phyloP scores from a whole-genome alignment of 1,284 basidiomycete species.

The Leccinum subatratum region DNA sequence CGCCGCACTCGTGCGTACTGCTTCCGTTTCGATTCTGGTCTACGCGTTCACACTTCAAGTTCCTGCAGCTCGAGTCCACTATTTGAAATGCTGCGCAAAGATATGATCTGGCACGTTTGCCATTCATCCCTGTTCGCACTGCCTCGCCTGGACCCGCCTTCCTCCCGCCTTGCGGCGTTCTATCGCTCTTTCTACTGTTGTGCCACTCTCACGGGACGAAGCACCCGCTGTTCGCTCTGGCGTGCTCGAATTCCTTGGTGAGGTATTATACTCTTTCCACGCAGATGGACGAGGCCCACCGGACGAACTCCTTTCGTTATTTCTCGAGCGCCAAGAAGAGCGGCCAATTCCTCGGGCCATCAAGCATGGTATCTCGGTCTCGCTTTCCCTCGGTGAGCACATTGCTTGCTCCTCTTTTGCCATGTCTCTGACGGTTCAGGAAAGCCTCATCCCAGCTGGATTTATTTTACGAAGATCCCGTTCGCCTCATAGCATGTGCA shows the following conservation, averaged over 20 bases:
- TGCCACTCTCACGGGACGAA: slow-evolving; percentile 64
- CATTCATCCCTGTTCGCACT: slow-evolving; percentile 86
- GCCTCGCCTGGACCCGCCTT: slow-evolving; percentile 56
- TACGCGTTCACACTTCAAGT: neutral
- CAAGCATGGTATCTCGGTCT: slow-evolving; percentile 8
- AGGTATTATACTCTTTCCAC: slow-evolving; percentile 84
- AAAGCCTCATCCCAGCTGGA: slow-evolving; percentile 34
- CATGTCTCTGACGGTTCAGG: slow-evolving; percentile 14
- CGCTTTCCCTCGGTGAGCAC: slow-evolving; percentile 21
- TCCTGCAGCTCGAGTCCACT: slow-evolving; percentile 60
- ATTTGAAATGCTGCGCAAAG: slow-evolving; percentile 67
- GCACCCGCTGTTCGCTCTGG: slow-evolving; percentile 73
- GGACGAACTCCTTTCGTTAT: slow-evolving; percentile 73
- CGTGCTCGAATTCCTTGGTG: slow-evolving; percentile 85
- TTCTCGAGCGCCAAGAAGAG: slow-evolving; percentile 56
- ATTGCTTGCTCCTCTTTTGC: neutral
- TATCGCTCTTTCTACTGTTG: slow-evolving; percentile 61
- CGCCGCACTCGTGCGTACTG: slow-evolving; percentile 56
- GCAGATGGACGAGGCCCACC: slow-evolving; percentile 70
- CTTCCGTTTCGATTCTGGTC: slow-evolving; percentile 10
- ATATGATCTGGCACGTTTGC: slow-evolving; percentile 79
- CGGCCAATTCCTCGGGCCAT: slow-evolving; percentile 28
- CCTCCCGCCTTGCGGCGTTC: slow-evolving; percentile 48
- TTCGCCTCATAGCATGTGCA: slow-evolving; percentile 82
- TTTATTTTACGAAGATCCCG: slow-evolving; percentile 51